These are phyloP conservation scores for Wickerhamiella pararugosa DNA, from an alignment of 1,139 yeast genomes.

Conservation along the genomic window DNA sequence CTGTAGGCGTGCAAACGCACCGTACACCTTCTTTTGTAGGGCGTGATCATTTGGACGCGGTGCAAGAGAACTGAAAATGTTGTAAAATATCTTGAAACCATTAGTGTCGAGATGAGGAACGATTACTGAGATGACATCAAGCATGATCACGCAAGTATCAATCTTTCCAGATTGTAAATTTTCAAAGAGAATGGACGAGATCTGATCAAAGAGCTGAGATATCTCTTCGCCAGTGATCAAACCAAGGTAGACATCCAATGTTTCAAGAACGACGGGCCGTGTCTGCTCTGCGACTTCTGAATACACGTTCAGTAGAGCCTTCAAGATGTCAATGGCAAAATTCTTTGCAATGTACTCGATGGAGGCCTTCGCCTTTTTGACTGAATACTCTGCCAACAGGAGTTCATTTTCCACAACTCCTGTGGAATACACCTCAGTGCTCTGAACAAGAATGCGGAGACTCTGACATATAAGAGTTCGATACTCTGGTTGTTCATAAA, in stretches of 20 bases:
- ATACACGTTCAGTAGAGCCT: constrained; percentile 82
- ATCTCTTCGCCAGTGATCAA: constrained; percentile 57
- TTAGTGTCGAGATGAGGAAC: constrained; percentile 62
- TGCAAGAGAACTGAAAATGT: constrained; percentile 63
- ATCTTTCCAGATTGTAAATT: constrained; percentile 38
- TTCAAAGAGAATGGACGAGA: constrained; percentile 59
- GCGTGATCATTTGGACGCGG: constrained; percentile 40
- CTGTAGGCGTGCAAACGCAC: constrained; percentile 55
- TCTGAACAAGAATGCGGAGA: constrained; percentile 61
- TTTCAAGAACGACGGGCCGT: constrained; percentile 70
- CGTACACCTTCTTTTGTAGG: constrained; percentile 79
- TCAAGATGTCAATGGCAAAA: constrained; percentile 54
- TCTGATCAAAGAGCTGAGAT: constrained; percentile 66
- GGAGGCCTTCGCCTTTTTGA: constrained; percentile 39
- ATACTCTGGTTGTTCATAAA: constrained; percentile 60
- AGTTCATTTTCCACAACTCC: constrained; percentile 45
- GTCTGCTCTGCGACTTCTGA: constrained; percentile 65
- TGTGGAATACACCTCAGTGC: constrained; percentile 47
- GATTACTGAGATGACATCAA: constrained; percentile 83
- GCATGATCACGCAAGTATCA: constrained; percentile 50
- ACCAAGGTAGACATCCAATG: constrained; percentile 66
- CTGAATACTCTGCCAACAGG: constrained; percentile 44
- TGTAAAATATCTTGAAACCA: constrained; percentile 57
- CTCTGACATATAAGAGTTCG: constrained; percentile 74
- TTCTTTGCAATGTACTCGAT: constrained; percentile 47